These are phyloP conservation scores for Arthroderma uncinatum DNA, from an alignment of 2,329 filamentous ascomycete genomes.

Conservation along the genomic window DNA sequence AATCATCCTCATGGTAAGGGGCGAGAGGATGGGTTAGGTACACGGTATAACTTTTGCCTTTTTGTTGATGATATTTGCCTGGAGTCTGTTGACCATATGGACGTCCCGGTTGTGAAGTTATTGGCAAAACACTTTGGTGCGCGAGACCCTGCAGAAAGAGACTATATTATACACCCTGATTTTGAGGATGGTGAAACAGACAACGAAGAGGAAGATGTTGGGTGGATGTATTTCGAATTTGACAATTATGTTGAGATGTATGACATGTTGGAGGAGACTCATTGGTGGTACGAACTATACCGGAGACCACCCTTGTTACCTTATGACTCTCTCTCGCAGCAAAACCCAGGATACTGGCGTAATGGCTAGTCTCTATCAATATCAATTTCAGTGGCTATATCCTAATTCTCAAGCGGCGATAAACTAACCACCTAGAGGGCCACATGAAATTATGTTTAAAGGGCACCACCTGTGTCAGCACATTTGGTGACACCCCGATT, in stretches of 20 bases:
- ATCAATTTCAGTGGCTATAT: no score
- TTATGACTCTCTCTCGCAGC: background rate
- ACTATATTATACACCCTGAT: constrained; percentile 14
- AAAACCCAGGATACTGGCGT: background rate
- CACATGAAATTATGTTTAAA: no score
- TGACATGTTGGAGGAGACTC: background rate
- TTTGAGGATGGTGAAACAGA: constrained; percentile 11
- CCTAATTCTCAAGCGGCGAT: no score
- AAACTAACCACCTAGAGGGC: no score
- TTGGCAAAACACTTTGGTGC: constrained; percentile 11
- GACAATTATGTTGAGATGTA: background rate
- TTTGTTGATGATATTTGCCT: constrained; percentile 5
- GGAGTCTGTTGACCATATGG: constrained; percentile 4
- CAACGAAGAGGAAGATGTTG: background rate
- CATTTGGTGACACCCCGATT: no score
- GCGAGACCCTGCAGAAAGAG: constrained; percentile 9
- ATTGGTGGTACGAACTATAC: background rate
- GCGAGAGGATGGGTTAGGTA: background rate
- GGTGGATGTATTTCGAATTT: constrained; percentile 6
- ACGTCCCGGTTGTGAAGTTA: constrained; percentile 12
- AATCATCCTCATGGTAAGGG: background rate
- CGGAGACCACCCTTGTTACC: background rate
- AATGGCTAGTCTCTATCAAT: background rate
- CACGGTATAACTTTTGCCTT: constrained; percentile 3
- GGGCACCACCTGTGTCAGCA: no score